Evolutionary conservation across 768 basidiomycete genomes (phyloP), one percentile per base, ranked within the genome.

Genomic region (Hygrocybe punicea): DNA sequence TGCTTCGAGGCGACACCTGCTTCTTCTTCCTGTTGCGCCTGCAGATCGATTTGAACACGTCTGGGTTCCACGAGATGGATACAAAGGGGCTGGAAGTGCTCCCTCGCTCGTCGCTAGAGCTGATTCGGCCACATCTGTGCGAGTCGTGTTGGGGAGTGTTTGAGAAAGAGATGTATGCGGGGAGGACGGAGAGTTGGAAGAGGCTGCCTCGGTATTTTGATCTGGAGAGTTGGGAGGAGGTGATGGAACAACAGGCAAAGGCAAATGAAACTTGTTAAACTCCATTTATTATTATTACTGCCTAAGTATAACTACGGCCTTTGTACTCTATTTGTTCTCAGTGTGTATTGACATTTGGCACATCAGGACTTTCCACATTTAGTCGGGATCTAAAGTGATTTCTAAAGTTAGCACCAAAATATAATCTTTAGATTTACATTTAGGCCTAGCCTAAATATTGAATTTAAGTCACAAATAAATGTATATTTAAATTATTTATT

Each of bases 101-200:
- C n/a, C 39, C 53, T 17, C 37, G 34, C 9, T 19, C 14, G 7
- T 55, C 56, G 13, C 39, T 54, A 19, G 34, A 45, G 6, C n/a
- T 54, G 19, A 51, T 65, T 11, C 48, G 25, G 25, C 33, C 40
- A 7, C 52, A 63, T 48, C 47, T 67, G 25, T 67, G 62, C 54
- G 33, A 46, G 14, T 16, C 21, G 16, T 69, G 66, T 48, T 54
- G 39, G 25, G 37, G n/a, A 1, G 23, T 55, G 14, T 39, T 60
- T 2, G 13, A 46, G 23, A 24, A 25, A 6, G 24, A 53, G 5
- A 58, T 60, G 50, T 36, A 49, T 39, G 11, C 17, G 19, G 61
- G 56, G 23, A 23, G 53, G 35, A 24, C 24, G 4, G 35, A 45
- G 7, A 60, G 51, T 34, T 66, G 67, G 65, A 16, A 45, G 23